Evolutionary conservation across 2,329 filamentous ascomycete genomes (phyloP), one percentile per base, ranked within the genome.

Genomic region (Orbilia brochopaga): DNA sequence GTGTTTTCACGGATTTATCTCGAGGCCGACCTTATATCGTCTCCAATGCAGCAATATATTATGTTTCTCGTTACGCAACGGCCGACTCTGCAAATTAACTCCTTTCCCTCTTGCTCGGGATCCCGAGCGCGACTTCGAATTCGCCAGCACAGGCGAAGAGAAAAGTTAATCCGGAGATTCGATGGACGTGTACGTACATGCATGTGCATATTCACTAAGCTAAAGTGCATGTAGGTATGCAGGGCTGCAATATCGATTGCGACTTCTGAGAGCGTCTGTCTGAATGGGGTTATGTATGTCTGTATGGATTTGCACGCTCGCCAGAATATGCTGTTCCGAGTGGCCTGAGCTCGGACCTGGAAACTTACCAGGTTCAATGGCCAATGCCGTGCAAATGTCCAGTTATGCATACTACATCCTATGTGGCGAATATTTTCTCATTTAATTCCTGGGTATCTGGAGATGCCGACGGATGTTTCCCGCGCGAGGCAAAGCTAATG

Each of bases 381-480:
- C 44, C 44, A 48, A 48, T 48, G 17, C 44, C 44, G 17, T 48
- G 15, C 19, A 19, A 19, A 5, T 48, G 17, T 19, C 8, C 44
- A 48, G 8, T 17, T 5, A 17, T 48, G 44, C 44, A 21, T n/a
- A n/a, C n/a, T n/a, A n/a, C n/a, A n/a, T n/a, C n/a, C n/a, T n/a
- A n/a, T 48, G 44, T 48, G 44, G 44, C 44, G 44, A 48, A 48
- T 48, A 21, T 48, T 8, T 48, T 48, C 44, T 48, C 44, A 48
- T 19, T 21, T 48, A 19, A 48, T 48, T 23, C 44, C 44, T 48
- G 19, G 19, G 17, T 19, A 48, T 10, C 15, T 19, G 15, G 15
- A 19, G 4, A 48, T 48, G 11, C 44, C 19, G 19, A 48, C 44
- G 44, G 44, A 19, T 48, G n/a, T 19, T 48, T 15, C 11, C 40